Evolutionary conservation across 768 basidiomycete genomes (phyloP).

Genomic region (Psilocybe cyanescens): DNA sequence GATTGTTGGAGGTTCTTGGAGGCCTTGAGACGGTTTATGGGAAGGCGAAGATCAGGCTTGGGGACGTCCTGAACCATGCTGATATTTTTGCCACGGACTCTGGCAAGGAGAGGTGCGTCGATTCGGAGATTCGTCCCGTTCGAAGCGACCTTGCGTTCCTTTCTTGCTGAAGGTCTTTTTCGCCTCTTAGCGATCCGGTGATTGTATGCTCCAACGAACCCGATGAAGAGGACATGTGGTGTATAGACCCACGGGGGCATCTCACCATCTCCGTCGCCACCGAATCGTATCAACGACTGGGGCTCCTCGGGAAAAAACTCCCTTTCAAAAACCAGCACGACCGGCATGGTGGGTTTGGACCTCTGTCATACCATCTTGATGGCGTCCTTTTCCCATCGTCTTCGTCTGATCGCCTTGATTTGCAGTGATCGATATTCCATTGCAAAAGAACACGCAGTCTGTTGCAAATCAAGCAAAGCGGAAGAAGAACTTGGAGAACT

Average conservation of each 20-base stretch:
- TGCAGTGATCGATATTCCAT: slow-evolving; percentile 51
- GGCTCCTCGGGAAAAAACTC: slow-evolving; percentile 57
- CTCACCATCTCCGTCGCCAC: slow-evolving; percentile 61
- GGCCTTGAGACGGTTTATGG: slow-evolving; percentile 47
- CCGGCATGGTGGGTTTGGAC: slow-evolving; percentile 41
- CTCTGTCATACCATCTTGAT: slow-evolving; percentile 21
- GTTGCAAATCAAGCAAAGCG: slow-evolving; percentile 39
- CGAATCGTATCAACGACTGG: slow-evolving; percentile 62
- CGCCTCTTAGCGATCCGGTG: slow-evolving; percentile 36
- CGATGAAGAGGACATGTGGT: slow-evolving; percentile 65
- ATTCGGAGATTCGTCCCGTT: neutral
- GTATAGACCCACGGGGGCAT: slow-evolving; percentile 64
- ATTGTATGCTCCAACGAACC: slow-evolving; percentile 35
- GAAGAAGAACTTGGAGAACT: slow-evolving; percentile 43
- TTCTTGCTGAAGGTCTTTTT: neutral
- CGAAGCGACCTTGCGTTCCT: neutral
- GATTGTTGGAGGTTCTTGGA: slow-evolving; percentile 42
- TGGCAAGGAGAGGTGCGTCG: slow-evolving; percentile 30
- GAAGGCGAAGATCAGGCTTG: slow-evolving; percentile 46
- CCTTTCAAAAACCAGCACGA: slow-evolving; percentile 55
- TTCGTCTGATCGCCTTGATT: neutral
- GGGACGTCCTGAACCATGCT: slow-evolving; percentile 45
- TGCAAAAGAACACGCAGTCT: slow-evolving; percentile 43
- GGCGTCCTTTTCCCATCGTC: neutral
- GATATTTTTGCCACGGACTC: slow-evolving; percentile 27